Conservation (phyloP, 2,329 filamentous ascomycete genomes). For the Pezicula carpinea region DNA sequence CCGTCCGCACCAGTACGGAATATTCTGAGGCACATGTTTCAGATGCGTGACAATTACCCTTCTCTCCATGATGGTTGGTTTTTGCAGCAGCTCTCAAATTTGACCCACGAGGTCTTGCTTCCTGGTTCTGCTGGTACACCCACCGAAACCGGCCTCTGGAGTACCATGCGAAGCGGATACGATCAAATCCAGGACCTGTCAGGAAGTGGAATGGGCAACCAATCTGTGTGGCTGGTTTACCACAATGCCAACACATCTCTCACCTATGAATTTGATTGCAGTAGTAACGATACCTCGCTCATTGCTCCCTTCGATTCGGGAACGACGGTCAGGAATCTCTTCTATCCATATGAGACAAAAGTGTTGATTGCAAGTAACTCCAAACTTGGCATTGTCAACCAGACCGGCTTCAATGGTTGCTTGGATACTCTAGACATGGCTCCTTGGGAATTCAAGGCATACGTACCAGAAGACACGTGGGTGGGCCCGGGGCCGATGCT, state of each 20-base stretch:
- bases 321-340: conserved; percentile 55
- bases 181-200: conserved; percentile 45
- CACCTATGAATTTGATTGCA: conserved; percentile 50
- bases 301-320: conserved; percentile 46
- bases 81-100: conserved; percentile 50
- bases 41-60: conserved; percentile 50
- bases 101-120: conserved; percentile 43
- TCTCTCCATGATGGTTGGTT: conserved; percentile 57
- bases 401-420: conserved; percentile 48
- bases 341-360: conserved; percentile 55
- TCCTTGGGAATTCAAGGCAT: conserved; percentile 51
- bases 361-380: conserved; percentile 34
- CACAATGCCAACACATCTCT: conserved; percentile 40
- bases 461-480: conserved; percentile 48
- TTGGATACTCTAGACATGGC: conserved; percentile 48
- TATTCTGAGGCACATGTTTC: conserved; percentile 56
- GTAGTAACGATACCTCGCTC: conserved; percentile 38
- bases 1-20: conserved; percentile 56
- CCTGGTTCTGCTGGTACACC: conserved; percentile 46
- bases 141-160: conserved; percentile 57
- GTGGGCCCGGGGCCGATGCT: conserved; percentile 47
- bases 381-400: conserved; percentile 23
- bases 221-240: conserved; percentile 39
- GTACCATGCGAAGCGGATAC: conserved; percentile 42
- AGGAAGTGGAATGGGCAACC: conserved; percentile 34